A percentile compares a stretch with the other conserved stretches of the same genome.
These are phyloP conservation scores for Tetragonia tetragonoides DNA, from an alignment of 148 eudicot species.

Conservation along the genomic window DNA sequence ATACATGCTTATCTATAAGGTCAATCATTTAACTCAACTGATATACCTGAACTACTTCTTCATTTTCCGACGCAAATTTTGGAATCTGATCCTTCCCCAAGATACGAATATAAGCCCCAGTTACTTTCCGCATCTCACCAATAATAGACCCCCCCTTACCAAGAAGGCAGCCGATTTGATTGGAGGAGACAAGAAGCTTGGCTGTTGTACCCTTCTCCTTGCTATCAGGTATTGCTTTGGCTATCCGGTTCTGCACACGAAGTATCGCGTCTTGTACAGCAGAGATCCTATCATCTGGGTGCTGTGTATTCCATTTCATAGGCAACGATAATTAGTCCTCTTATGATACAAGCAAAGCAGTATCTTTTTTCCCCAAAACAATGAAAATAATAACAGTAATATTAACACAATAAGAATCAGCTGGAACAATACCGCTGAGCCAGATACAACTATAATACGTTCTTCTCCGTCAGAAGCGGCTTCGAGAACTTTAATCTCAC, in stretches of 20 bases:
- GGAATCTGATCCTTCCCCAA: conserved; percentile 82
- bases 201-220: conserved; percentile 56
- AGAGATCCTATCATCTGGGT: conserved; percentile 84
- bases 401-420: conserved; percentile 9
- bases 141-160: conserved; percentile 92
- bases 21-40: not conserved
- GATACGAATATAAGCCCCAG: conserved; percentile 87
- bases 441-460: conserved; percentile 80
- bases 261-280: conserved; percentile 85
- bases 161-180: conserved; percentile 94
- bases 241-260: conserved; percentile 67
- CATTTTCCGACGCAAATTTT: conserved; percentile 64
- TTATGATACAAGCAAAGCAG: not conserved
- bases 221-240: conserved; percentile 64
- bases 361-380: not conserved
- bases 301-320: conserved; percentile 45
- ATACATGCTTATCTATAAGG: not conserved
- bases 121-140: conserved; percentile 83
- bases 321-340: conserved; percentile 10
- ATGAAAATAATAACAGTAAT: not conserved
- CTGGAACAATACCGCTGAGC: conserved; percentile 66
- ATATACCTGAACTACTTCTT: conserved; percentile 88
- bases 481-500: conserved; percentile 84
- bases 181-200: conserved; percentile 74
- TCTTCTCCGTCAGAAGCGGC: conserved; percentile 60